Base-by-base conservation (phyloP, 2,329 filamentous ascomycete genomes). In the Scopulariopsis brevicaulis region DNA sequence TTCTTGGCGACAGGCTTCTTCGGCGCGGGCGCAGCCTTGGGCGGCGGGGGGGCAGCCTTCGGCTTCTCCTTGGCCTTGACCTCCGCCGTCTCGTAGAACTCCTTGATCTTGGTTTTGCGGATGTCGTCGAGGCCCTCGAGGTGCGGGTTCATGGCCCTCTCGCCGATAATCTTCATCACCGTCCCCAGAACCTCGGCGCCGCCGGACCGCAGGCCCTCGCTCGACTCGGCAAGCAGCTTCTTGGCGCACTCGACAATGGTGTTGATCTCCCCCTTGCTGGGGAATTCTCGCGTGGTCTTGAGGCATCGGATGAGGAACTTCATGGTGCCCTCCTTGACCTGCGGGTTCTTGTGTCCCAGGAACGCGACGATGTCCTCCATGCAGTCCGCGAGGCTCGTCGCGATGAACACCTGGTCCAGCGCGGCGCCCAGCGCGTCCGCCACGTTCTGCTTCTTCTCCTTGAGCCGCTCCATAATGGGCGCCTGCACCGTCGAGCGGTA, bases 131-230 rank as follows among this genome's bases (percentile, higher is more conserved):
- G 77, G 3, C 90, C 90, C 62, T 96, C 93, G 18, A 99, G 75
- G 69, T 96, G 89, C 10, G 90, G 87, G 51, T 88, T 90, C 94
- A 99, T 99, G 56, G 89, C 89, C 59, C 94, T 84, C 71, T 99
- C 95, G 50, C 94, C 93, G 75, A 97, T 89, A 58, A 99, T 97
- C 75, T 97, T 99, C 94, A 96, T 97, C 55, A 99, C 72, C 0
- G 92, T 96, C 62, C 95, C 94, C 3, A 99, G 77, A 37, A 94
- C 85, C 70, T 99, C 94, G 15, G 92, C 92, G 69, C 92, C 94
- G 34, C 90, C 91, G 54, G 93, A 87, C 72, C 94, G 84, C 60
- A 96, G 83, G 3, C 81, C 86, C 65, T 95, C 92, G 64, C 86
- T 92, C 0, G 90, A 93, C 69, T 99, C 94, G 0, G 92, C 86